Evolutionary conservation across 768 basidiomycete species (phyloP), one percentile per base, ranked within the genome.

Genomic region (Rhodotorula toruloides): DNA sequence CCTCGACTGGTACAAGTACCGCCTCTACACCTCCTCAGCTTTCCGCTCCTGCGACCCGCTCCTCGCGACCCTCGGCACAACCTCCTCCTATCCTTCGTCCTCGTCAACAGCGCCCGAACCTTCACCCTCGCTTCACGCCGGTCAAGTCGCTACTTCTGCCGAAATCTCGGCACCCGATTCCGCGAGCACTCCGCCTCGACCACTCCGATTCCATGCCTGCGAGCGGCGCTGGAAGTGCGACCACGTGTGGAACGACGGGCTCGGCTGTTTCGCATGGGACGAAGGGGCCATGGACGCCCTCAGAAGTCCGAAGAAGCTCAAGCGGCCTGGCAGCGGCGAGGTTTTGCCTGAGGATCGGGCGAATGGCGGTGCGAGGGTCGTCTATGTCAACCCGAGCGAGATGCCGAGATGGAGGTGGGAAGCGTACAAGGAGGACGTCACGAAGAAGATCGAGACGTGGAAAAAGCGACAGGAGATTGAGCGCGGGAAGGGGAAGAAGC

Each of bases 1-100:
- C 73, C 81, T 93, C 42, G 93, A 97, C 76, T 83, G 88, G 42
- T 96, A 97, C 80, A 96, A 97, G 75, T 74, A 85, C 72, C 76
- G 78, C 6, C 82, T 94, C 25, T 91, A 86, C 64, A 36, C 49
- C 37, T 62, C 52, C 5, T 8, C 31, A 72, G 78, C 81, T 1
- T 66, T 67, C 42, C 79, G 79, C 65, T 67, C 80, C 44, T 81
- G 81, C 0, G 87, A 90, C 70, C 85, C 86, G 0, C 84, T 85
- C 73, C 79, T 91, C 48, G 79, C 80, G 22, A 73, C 78, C 0
- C 82, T 90, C 56, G 79, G 86, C 47, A 87, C 88, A 2, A 79
- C 79, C 7, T 77, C 79, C 27, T 17, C 40, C 8, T n/a, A 42
- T 10, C 39, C 39, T 22, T 54, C 63, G 0, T 19, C 57, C 25